These are phyloP conservation scores for Rugonectria rugulosa DNA, from an alignment of 2,329 filamentous ascomycete species.

Conservation along the genomic window DNA sequence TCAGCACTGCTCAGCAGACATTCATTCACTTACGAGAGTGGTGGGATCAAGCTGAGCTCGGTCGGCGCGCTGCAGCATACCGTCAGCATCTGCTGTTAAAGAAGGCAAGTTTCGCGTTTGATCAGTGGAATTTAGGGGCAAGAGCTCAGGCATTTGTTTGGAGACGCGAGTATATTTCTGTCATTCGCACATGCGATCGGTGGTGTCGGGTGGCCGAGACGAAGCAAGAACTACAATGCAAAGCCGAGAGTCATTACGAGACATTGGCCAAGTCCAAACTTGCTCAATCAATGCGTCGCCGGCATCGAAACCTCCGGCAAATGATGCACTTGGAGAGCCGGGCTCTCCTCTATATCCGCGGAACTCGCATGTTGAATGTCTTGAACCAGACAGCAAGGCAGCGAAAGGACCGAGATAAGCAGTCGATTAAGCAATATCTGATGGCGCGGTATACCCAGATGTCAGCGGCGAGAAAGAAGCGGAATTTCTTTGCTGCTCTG, in stretches of 20 bases:
- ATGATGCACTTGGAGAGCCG: constrained; percentile 34
- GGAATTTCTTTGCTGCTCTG: constrained; percentile 43
- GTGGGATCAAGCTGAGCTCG: constrained; percentile 41
- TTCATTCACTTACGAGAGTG: constrained; percentile 40
- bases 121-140: constrained; percentile 44
- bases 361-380: constrained; percentile 38
- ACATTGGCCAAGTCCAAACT: constrained; percentile 24
- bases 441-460: constrained; percentile 47
- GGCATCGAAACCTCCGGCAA: constrained; percentile 19
- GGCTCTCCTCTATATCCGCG: constrained; percentile 42
- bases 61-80: constrained; percentile 36
- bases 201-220: constrained; percentile 40
- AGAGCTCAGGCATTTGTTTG: constrained; percentile 45
- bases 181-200: constrained; percentile 35
- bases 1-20: constrained; percentile 31
- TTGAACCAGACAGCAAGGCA: constrained; percentile 37
- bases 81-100: constrained; percentile 28
- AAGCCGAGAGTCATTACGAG: constrained; percentile 27
- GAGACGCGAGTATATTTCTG: constrained; percentile 43
- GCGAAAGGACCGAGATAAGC: constrained; percentile 39
- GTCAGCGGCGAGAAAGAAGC: constrained; percentile 43
- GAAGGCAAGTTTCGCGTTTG: constrained; percentile 33
- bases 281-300: constrained; percentile 21
- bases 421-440: constrained; percentile 42
- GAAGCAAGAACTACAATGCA: constrained; percentile 28